Percentiles rank a stretch among this genome's conserved stretches.
These are phyloP conservation scores for Cercospora beticola DNA, from an alignment of 2,329 filamentous ascomycete species.

Conservation along the genomic window DNA sequence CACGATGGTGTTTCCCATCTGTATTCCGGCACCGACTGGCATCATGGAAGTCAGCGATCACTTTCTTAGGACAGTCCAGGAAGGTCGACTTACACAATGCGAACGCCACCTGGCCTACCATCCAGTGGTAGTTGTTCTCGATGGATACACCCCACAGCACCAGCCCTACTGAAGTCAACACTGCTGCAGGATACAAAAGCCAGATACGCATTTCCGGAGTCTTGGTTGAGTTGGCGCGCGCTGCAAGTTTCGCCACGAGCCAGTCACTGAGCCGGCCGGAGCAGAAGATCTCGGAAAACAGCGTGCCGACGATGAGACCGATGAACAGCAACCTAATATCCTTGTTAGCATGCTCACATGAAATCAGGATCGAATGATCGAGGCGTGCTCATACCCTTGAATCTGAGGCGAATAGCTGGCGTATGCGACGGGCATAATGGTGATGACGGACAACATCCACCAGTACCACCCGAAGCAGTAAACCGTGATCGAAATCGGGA, in stretches of 20 bases:
- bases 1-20: constrained; percentile 25
- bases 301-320: constrained; percentile 23
- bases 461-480: constrained; percentile 26
- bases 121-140: constrained; percentile 24
- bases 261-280: constrained; percentile 23
- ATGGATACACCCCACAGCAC: constrained; percentile 24
- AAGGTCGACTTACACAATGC: constrained; percentile 17
- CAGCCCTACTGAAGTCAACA: constrained; percentile 17
- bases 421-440: constrained; percentile 22
- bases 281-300: constrained; percentile 22
- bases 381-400: constrained; percentile 14
- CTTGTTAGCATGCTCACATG: neutral
- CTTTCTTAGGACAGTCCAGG: neutral
- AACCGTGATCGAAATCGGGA: constrained; percentile 18
- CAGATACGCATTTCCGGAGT: constrained; percentile 25
- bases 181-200: constrained; percentile 22
- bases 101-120: constrained; percentile 24
- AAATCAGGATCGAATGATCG: fast-evolving
- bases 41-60: constrained; percentile 10
- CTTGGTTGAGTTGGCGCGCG: constrained; percentile 12
- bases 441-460: constrained; percentile 23
- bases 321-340: constrained; percentile 19
- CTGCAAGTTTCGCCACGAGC: constrained; percentile 23
- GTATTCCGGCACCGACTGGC: constrained; percentile 23
- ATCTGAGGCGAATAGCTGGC: constrained; percentile 21